These are phyloP conservation scores for Alternaria burnsii DNA, from an alignment of 2,329 filamentous ascomycete genomes.

Conservation along the genomic window DNA sequence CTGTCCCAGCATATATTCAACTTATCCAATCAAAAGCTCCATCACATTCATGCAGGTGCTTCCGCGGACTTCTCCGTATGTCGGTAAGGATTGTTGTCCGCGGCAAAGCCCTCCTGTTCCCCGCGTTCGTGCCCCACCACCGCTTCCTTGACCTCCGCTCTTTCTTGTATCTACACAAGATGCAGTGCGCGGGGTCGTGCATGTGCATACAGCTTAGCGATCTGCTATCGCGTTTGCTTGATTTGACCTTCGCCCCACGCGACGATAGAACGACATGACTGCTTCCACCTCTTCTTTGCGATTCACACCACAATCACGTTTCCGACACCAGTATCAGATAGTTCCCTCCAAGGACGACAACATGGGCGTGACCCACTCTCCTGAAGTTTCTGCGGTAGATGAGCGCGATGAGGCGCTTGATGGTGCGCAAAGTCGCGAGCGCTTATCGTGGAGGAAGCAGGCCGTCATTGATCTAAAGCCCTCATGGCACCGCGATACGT, in stretches of 20 bases:
- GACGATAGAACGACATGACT: conserved; percentile 1
- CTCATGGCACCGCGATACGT: conserved; percentile 24
- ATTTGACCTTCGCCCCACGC: not conserved
- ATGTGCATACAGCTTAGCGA: not conserved
- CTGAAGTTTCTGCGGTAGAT: conserved; percentile 1
- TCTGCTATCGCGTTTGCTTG: not conserved
- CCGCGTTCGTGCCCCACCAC: no score
- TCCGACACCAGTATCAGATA: conserved; percentile 29
- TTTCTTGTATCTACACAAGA: no score
- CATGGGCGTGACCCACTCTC: conserved; percentile 6
- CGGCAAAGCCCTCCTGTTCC: no score
- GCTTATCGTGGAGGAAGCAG: conserved; percentile 21
- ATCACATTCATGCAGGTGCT: no score
- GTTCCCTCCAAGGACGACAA: conserved; percentile 22
- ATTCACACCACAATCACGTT: not conserved
- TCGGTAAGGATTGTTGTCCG: no score
- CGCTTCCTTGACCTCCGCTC: no score
- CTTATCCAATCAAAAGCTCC: no score
- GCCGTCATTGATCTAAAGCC: conserved; percentile 20
- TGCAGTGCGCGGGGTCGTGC: no score
- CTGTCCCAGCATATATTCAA: no score
- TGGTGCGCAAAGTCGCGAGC: not conserved
- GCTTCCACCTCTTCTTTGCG: not conserved
- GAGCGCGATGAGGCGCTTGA: not conserved
- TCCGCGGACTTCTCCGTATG: accelerated